A percentile compares a stretch with the other conserved stretches of the same genome.
Evolutionary conservation across 2,329 filamentous ascomycete genomes (phyloP).

Genomic region (Akanthomyces lecanii): DNA sequence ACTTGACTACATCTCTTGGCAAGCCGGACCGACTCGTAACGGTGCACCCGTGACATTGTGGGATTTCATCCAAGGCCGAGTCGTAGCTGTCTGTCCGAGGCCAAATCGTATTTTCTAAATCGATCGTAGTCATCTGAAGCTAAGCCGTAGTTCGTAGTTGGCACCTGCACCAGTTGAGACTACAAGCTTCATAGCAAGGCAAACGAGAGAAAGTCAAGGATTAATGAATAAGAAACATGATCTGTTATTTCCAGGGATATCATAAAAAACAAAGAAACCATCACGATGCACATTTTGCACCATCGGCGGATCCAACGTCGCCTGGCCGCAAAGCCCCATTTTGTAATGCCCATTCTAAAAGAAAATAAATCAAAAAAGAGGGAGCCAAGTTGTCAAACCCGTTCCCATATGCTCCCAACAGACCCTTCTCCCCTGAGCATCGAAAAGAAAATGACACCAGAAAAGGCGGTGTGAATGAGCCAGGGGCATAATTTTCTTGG

Average conservation of each 20-base stretch:
- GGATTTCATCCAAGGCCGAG: too few relatives aligned
- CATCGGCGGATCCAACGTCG: background rate
- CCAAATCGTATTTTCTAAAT: too few relatives aligned
- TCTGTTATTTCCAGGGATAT: constrained; percentile 11
- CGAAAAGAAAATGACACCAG: background rate
- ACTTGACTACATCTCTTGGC: background rate
- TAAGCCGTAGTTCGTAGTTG: too few relatives aligned
- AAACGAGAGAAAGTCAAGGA: background rate
- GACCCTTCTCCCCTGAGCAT: background rate
- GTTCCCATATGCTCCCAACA: background rate
- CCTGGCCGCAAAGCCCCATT: constrained; percentile 8
- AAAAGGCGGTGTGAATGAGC: background rate
- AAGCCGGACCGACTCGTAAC: too few relatives aligned
- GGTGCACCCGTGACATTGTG: too few relatives aligned
- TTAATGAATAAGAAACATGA: background rate
- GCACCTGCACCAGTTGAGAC: too few relatives aligned
- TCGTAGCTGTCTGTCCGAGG: too few relatives aligned
- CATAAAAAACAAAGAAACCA: background rate
- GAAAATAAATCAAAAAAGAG: background rate
- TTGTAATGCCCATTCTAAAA: constrained; percentile 3
- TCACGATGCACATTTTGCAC: background rate
- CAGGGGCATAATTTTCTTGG: background rate
- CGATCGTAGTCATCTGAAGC: too few relatives aligned
- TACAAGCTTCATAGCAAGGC: too few relatives aligned
- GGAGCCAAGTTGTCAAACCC: background rate